A percentile compares a stretch with the other conserved stretches of the same genome.
Evolutionary conservation across 2,329 filamentous ascomycete species (phyloP).

Genomic region (Thelonectria discophora): DNA sequence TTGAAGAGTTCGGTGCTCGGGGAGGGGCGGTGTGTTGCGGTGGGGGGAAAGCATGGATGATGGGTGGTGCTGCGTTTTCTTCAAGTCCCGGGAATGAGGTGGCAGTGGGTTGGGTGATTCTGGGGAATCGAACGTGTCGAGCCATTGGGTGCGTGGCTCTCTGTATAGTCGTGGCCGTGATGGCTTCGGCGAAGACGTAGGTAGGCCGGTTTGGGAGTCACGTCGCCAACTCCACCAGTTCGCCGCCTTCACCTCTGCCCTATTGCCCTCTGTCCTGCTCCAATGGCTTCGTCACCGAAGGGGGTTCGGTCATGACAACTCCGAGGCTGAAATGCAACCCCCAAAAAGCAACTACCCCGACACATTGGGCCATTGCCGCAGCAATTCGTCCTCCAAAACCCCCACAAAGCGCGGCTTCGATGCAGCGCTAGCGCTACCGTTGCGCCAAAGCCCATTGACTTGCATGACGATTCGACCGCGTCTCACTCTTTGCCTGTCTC

Average conservation of each 20-base stretch:
- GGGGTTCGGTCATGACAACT: constrained; percentile 30
- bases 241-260: background rate
- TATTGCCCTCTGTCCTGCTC: background rate
- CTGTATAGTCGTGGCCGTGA: background rate
- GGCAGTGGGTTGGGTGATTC: constrained; percentile 2
- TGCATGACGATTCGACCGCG: constrained; percentile 25
- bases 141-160: background rate
- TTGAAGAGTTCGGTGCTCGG: constrained; percentile 2
- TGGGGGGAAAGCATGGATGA: constrained; percentile 15
- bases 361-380: constrained; percentile 20
- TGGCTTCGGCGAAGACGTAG: constrained; percentile 2
- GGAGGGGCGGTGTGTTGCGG: constrained; percentile 29
- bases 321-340: constrained; percentile 31
- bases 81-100: constrained; percentile 12
- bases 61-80: background rate
- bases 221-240: constrained; percentile 17
- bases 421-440: constrained; percentile 33
- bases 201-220: constrained; percentile 7
- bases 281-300: background rate
- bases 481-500: constrained; percentile 12
- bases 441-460: constrained; percentile 34
- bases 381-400: constrained; percentile 23
- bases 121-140: constrained; percentile 1
- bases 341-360: constrained; percentile 22
- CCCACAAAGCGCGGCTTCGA: constrained; percentile 35